phyloP scores from a whole-genome alignment of 2,329 filamentous ascomycete genomes.

The Polychaeton citri region DNA sequence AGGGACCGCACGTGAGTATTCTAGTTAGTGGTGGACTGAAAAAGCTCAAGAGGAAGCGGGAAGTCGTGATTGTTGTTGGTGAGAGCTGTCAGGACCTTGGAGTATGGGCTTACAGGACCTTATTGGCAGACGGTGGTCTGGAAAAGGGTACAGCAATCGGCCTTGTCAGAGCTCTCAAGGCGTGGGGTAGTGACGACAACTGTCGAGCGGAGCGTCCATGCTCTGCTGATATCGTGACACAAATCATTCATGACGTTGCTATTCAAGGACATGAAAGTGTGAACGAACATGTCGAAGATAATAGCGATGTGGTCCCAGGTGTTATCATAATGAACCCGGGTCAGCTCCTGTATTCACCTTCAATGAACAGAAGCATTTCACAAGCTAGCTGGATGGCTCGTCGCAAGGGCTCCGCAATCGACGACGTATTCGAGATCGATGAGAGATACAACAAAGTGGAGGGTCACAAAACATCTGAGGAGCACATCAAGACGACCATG shows the following conservation, averaged over 20 bases:
- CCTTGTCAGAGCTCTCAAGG: constrained; percentile 38
- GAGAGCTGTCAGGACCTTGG: constrained; percentile 61
- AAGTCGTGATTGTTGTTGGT: constrained; percentile 61
- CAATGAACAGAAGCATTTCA: constrained; percentile 47
- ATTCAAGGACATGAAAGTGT: too few species aligned
- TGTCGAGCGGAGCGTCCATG: neutral
- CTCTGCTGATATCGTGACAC: too few species aligned
- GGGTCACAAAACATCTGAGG: constrained; percentile 40
- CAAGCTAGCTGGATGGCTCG: constrained; percentile 42
- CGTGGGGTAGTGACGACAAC: constrained; percentile 2
- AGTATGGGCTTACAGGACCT: constrained; percentile 55
- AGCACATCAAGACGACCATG: constrained; percentile 41
- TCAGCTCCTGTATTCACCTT: constrained; percentile 63
- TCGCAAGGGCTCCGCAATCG: constrained; percentile 50
- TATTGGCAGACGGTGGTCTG: constrained; percentile 52
- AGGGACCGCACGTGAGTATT: constrained; percentile 54
- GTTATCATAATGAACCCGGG: constrained; percentile 68
- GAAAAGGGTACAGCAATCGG: constrained; percentile 56
- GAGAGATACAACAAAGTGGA: constrained; percentile 47
- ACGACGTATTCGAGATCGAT: constrained; percentile 41
- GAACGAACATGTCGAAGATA: neutral
- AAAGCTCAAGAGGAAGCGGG: constrained; percentile 31
- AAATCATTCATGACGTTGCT: too few species aligned
- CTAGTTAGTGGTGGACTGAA: constrained; percentile 26
- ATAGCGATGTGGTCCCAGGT: constrained; percentile 28